Conservation (phyloP, 1,284 basidiomycete genomes). For the Tilletia walkeri region DNA sequence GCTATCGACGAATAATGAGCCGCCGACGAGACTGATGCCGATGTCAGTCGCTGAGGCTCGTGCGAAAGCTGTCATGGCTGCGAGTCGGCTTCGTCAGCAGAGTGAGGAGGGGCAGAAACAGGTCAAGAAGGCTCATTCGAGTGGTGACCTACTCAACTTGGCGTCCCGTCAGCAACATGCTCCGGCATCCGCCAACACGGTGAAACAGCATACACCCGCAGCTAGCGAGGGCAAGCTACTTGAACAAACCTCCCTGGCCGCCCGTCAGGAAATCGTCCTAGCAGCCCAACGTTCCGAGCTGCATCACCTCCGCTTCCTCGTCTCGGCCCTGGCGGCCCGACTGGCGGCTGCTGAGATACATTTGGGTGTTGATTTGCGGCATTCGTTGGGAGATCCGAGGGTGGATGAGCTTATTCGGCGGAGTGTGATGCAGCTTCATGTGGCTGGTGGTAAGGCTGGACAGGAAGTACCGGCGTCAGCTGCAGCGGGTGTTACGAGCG, state of each 20-base stretch:
- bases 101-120: no score
- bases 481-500: not conserved
- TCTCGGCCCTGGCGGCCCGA: not conserved
- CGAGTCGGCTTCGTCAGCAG: no score
- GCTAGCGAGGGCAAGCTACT: not conserved
- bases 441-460: no score
- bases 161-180: no score
- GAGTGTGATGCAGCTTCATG: not conserved
- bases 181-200: no score
- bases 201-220: not conserved
- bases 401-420: not conserved
- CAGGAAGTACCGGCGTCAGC: not conserved
- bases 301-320: slow-evolving; percentile 2
- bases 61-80: no score
- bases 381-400: not conserved
- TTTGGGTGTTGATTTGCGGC: not conserved
- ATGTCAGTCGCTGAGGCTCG: no score
- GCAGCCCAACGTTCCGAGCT: not conserved
- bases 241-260: not conserved
- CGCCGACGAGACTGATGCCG: no score
- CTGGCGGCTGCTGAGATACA: not conserved
- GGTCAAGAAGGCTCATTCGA: no score
- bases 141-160: no score
- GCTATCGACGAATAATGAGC: no score
- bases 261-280: not conserved